Evolutionary conservation across 306 rosid species (phyloP), one percentile per base, ranked within the genome.

Genomic region (Citrullus colocynthis): DNA sequence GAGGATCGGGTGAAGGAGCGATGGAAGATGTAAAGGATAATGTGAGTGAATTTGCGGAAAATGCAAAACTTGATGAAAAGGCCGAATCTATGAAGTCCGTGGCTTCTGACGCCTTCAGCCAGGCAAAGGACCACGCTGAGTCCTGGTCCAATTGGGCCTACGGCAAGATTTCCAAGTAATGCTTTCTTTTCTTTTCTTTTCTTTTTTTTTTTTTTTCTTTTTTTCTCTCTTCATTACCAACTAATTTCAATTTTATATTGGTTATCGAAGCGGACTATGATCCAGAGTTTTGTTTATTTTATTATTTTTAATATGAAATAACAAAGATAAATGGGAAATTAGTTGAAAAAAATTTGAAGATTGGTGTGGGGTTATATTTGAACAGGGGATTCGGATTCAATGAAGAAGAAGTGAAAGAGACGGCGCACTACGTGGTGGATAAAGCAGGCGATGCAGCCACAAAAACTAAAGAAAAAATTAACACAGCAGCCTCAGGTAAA

Each of bases 401-500:
- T 0, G 39, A 45, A 1, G 58, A 70, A 70, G 58, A 48, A 13
- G 1, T 65, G 37, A 48, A 34, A 66, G 81, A 78, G 80, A 69
- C 44, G 2, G 64, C 78, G 41, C 63, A 74, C 30, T 32, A 82
- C 60, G 32, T 81, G 58, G 83, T 51, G 82, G 45, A 80, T 51
- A 24, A 57, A 44, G 86, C 82, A 34, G 88, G 71, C 79, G 88
- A 78, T 39, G 92, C 84, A 70, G 90, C 91, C 58, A 82, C 77
- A 30, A 85, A 45, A 56, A 83, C 88, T 63, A 77, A 84, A 7
- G 83, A 80, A 6, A 80, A 78, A 77, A 44, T 83, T 51, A 80
- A 75, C 45, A 81, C 90, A 76, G 83, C 85, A 34, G 86, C 85
- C 30, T 83, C 87, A 1, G 92, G 96, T 88, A 78, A 3, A 49